These are phyloP conservation scores for Aspergillus carbonarius DNA, from an alignment of 2,329 filamentous ascomycete species.

Conservation along the genomic window DNA sequence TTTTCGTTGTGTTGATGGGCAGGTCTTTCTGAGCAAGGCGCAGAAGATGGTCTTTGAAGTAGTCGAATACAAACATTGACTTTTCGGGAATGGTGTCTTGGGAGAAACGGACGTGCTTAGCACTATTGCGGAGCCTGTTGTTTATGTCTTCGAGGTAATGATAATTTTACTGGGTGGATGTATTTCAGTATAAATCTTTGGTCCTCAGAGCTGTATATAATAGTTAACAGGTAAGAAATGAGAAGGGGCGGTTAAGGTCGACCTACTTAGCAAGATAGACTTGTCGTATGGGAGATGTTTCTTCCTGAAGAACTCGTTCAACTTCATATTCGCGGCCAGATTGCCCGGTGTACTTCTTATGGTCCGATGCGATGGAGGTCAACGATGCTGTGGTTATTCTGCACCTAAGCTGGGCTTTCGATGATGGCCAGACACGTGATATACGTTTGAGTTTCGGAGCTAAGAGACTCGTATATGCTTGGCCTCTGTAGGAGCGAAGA, in stretches of 20 bases:
- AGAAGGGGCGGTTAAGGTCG: too few relatives aligned
- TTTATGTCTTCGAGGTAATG: conserved; percentile 12
- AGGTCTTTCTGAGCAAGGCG: conserved; percentile 44
- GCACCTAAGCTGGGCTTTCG: too few relatives aligned
- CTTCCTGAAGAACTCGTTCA: conserved; percentile 7
- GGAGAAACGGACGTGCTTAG: conserved; percentile 35
- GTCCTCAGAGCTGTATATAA: neutral
- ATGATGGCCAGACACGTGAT: too few relatives aligned
- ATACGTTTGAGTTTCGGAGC: too few relatives aligned
- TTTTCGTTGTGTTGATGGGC: conserved; percentile 39
- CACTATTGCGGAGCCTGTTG: conserved; percentile 15
- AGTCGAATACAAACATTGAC: conserved; percentile 49
- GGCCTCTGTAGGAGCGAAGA: too few relatives aligned
- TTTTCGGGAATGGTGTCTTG: conserved; percentile 46
- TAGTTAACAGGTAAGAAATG: neutral
- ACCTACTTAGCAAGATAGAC: too few relatives aligned
- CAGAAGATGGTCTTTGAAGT: conserved; percentile 46
- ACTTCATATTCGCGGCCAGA: conserved; percentile 6
- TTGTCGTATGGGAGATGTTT: neutral
- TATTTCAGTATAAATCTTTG: conserved; percentile 9
- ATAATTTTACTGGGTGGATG: conserved; percentile 9
- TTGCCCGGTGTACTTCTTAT: neutral
- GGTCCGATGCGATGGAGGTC: too few relatives aligned
- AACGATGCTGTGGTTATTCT: too few relatives aligned
- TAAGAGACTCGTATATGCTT: too few relatives aligned